A percentile compares a stretch with the other conserved stretches of the same genome.
Conservation (phyloP, 179 eudicot species). For the Camellia oleifera region DNA sequence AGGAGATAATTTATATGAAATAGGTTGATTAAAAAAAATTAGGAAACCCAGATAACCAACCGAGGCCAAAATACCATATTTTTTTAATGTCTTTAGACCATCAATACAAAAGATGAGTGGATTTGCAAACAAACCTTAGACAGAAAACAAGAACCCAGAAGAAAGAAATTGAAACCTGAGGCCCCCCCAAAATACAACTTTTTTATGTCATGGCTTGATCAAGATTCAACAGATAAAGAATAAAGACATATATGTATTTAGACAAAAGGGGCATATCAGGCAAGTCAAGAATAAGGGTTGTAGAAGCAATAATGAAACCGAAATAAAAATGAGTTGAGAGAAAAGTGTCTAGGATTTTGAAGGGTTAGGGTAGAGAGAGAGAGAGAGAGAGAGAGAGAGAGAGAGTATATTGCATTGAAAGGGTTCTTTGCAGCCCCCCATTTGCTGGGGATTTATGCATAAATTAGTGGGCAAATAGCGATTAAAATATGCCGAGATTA, state of each 20-base stretch:
- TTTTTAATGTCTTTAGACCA: no score
- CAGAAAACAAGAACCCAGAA: constrained; percentile 1
- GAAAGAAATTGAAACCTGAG: not conserved
- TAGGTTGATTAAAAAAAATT: not conserved
- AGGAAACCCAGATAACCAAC: not conserved
- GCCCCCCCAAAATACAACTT: no score
- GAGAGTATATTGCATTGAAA: not conserved
- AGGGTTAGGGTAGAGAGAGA: constrained; percentile 12
- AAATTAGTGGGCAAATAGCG: constrained; percentile 11
- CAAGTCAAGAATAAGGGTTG: constrained; percentile 1
- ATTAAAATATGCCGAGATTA: constrained; percentile 1
- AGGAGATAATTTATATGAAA: not conserved
- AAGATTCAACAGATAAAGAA: no score
- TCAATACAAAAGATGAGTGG: no score
- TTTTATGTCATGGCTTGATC: no score
- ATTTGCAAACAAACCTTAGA: constrained; percentile 10
- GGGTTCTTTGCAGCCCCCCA: not conserved
- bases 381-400: not conserved
- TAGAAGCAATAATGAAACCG: no score
- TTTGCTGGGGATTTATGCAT: constrained; percentile 7
- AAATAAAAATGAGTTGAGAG: not conserved
- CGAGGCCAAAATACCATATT: not conserved
- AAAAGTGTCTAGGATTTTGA: not conserved
- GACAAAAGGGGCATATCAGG: not conserved
- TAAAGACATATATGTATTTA: no score